Conservation (phyloP, 2,329 filamentous ascomycete genomes). For the Fusarium chlamydosporum region DNA sequence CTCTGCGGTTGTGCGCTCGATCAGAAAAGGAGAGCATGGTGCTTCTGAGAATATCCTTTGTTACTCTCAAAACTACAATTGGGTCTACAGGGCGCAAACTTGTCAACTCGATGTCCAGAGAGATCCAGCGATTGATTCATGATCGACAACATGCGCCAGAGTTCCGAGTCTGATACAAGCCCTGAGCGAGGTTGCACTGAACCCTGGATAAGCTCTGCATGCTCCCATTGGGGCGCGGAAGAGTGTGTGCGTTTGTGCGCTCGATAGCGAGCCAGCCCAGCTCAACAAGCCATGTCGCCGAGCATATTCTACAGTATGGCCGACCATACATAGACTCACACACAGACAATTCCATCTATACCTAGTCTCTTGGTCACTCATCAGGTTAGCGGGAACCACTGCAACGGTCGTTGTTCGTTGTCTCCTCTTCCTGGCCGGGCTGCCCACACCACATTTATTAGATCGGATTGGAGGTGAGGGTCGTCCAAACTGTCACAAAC, state of each 20-base stretch:
- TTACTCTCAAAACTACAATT: constrained; percentile 22
- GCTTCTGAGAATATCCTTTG: constrained; percentile 13
- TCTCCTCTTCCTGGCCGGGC: constrained; percentile 25
- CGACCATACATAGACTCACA: constrained; percentile 25
- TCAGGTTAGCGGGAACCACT: constrained; percentile 41
- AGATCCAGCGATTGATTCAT: constrained; percentile 18
- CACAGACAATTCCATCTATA: constrained; percentile 7
- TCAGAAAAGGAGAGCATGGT: constrained; percentile 4
- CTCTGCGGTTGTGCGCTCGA: constrained; percentile 25
- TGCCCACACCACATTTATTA: constrained; percentile 35
- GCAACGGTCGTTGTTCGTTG: constrained; percentile 24
- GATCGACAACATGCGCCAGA: constrained; percentile 38
- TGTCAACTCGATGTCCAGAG: constrained; percentile 4
- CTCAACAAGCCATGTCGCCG: constrained; percentile 43
- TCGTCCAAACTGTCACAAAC: constrained; percentile 37
- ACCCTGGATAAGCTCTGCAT: constrained; percentile 39
- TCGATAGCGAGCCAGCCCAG: constrained; percentile 28
- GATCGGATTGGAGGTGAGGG: constrained; percentile 37
- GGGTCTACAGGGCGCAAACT: constrained; percentile 21
- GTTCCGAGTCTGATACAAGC: constrained; percentile 25
- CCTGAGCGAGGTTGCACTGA: constrained; percentile 41
- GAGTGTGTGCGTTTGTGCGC: constrained; percentile 39
- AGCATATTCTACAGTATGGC: constrained; percentile 24
- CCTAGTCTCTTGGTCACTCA: constrained; percentile 10
- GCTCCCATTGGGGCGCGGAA: constrained; percentile 41